These are phyloP conservation scores for Rostrohypoxylon terebratum DNA, from an alignment of 495 filamentous ascomycete species.

Conservation along the genomic window DNA sequence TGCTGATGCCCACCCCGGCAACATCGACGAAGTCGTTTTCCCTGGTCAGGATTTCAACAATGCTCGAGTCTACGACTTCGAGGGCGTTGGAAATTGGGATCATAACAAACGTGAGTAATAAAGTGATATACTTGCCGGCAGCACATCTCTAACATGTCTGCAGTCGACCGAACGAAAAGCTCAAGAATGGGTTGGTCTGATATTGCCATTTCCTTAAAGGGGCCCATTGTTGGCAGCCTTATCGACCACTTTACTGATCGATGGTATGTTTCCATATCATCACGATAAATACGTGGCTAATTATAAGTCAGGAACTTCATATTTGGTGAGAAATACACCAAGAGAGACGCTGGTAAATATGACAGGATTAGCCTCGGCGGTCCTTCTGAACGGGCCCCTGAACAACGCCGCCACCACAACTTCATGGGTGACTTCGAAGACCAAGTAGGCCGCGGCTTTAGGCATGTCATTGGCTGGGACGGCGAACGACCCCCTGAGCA, in stretches of 20 bases:
- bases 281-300: constrained; percentile 10
- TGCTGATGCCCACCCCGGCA: constrained; percentile 83
- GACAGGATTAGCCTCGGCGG: constrained; percentile 56
- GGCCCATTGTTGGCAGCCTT: constrained; percentile 82
- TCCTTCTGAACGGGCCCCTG: constrained; percentile 27
- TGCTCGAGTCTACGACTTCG: constrained; percentile 86
- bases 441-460: constrained; percentile 58
- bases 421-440: constrained; percentile 59
- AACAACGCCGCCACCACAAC: constrained; percentile 44
- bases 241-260: constrained; percentile 83
- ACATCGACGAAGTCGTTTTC: constrained; percentile 80
- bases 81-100: constrained; percentile 84
- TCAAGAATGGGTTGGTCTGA: constrained; percentile 97
- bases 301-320: constrained; percentile 76
- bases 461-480: constrained; percentile 49
- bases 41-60: constrained; percentile 97
- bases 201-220: constrained; percentile 82
- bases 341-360: constrained; percentile 73
- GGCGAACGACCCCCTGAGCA: constrained; percentile 39
- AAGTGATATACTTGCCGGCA: background rate
- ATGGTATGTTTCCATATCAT: constrained; percentile 64
- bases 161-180: constrained; percentile 77
- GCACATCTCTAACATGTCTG: constrained; percentile 34
- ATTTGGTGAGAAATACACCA: constrained; percentile 82
- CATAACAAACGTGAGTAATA: constrained; percentile 74